These are phyloP conservation scores for Hypoxylon sp. DNA, from an alignment of 2,329 filamentous ascomycete genomes.

Conservation along the genomic window DNA sequence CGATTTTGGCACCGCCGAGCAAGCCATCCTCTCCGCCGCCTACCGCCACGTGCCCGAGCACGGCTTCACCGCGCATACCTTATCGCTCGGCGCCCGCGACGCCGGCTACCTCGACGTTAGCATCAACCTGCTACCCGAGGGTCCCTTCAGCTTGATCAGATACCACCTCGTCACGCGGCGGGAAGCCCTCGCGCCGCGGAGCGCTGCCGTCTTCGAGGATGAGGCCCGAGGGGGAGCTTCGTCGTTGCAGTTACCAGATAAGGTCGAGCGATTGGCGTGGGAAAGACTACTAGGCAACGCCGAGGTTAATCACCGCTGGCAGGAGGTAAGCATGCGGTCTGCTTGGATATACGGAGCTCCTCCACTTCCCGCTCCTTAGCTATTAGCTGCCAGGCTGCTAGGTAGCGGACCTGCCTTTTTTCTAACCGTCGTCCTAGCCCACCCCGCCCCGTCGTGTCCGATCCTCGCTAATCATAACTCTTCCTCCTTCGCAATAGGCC, in stretches of 20 bases:
- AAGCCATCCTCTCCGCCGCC: slow-evolving; percentile 83
- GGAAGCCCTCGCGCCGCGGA: slow-evolving; percentile 63
- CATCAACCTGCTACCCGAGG: slow-evolving; percentile 82
- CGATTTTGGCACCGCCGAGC: slow-evolving; percentile 76
- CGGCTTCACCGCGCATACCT: slow-evolving; percentile 81
- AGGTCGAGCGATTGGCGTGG: slow-evolving; percentile 79
- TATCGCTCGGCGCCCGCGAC: slow-evolving; percentile 83
- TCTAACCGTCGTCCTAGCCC: slow-evolving; percentile 1
- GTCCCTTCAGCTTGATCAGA: slow-evolving; percentile 82
- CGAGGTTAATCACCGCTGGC: slow-evolving; percentile 80
- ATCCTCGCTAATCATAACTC: slow-evolving; percentile 7
- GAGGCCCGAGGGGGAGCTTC: slow-evolving; percentile 46
- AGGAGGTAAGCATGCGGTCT: slow-evolving; percentile 72
- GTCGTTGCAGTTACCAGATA: slow-evolving; percentile 65
- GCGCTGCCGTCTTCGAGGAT: slow-evolving; percentile 54
- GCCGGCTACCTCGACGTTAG: slow-evolving; percentile 89
- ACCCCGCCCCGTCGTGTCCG: slow-evolving; percentile 3
- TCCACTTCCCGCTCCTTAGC: not conserved
- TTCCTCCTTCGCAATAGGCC: slow-evolving; percentile 64
- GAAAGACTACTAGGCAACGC: slow-evolving; percentile 80
- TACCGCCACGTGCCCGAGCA: slow-evolving; percentile 80
- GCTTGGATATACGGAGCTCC: not conserved
- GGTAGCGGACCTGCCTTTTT: not conserved
- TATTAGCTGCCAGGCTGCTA: no score
- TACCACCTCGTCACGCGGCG: slow-evolving; percentile 80